phyloP scores from a whole-genome alignment of 1,284 basidiomycete genomes.

The Melampsora medusae region DNA sequence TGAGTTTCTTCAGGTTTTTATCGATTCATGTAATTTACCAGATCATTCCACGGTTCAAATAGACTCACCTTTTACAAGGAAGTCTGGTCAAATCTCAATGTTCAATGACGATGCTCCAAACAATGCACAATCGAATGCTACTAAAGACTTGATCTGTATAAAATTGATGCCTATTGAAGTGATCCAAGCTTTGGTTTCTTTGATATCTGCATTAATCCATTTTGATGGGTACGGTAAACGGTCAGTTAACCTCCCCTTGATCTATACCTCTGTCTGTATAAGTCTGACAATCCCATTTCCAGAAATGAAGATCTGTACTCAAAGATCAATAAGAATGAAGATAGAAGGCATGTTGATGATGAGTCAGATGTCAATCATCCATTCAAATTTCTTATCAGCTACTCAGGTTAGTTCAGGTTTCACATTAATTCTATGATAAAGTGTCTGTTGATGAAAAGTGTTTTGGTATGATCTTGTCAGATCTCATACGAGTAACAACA shows the following conservation, averaged over 20 bases:
- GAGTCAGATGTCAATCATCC: constrained; percentile 22
- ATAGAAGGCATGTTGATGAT: constrained; percentile 14
- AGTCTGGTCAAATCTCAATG: too few relatives aligned
- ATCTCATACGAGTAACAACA: not conserved
- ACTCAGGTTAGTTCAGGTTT: constrained; percentile 12
- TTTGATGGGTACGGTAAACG: constrained; percentile 36
- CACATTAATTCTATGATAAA: not conserved
- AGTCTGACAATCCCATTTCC: not conserved
- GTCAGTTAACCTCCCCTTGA: not conserved
- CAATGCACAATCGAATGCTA: too few relatives aligned
- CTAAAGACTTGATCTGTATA: too few relatives aligned
- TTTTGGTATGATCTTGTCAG: not conserved
- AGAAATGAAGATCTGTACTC: too few relatives aligned
- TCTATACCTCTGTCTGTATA: too few relatives aligned
- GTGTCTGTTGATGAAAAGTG: not conserved
- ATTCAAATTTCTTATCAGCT: constrained; percentile 11
- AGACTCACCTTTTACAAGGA: too few relatives aligned
- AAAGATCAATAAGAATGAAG: constrained; percentile 6
- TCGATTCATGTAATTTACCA: too few relatives aligned
- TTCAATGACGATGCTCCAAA: too few relatives aligned
- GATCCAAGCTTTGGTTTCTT: not conserved
- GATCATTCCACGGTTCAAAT: too few relatives aligned
- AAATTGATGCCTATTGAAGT: too few relatives aligned
- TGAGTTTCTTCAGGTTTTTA: too few relatives aligned
- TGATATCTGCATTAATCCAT: constrained; percentile 21